These are phyloP conservation scores for Globisporangium acanthophoron DNA, from an alignment of 352 stramenopile species.

Conservation along the genomic window DNA sequence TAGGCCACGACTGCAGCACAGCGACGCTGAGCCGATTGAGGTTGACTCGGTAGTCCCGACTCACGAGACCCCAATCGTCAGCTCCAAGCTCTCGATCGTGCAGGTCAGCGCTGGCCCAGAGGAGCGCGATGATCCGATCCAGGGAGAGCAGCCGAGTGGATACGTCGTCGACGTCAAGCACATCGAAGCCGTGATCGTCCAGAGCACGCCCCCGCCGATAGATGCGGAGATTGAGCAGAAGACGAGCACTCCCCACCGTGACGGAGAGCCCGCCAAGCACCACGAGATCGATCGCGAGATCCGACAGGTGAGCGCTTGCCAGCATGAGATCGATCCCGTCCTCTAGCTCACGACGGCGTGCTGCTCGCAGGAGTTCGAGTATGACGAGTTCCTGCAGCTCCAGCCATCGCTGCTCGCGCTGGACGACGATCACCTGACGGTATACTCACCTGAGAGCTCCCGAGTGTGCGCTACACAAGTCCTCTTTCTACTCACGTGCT, in stretches of 20 bases:
- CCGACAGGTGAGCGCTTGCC: not conserved
- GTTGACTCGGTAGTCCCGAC: no score
- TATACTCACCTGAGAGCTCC: not conserved
- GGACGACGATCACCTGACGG: not conserved
- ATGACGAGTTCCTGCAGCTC: constrained; percentile 26
- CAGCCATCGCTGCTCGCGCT: not conserved
- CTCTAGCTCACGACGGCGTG: not conserved
- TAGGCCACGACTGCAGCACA: not conserved
- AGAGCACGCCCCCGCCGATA: not conserved
- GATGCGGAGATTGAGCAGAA: not conserved
- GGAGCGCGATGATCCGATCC: not conserved
- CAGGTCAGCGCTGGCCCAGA: not conserved
- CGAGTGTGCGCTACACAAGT: not conserved
- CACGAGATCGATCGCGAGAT: not conserved
- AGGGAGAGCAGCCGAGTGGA: not conserved
- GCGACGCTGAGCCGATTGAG: not conserved
- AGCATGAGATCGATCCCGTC: not conserved
- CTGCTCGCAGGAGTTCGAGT: constrained; percentile 6
- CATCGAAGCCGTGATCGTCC: not conserved
- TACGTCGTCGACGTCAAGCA: not conserved
- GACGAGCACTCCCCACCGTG: not conserved
- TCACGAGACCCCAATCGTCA: not conserved
- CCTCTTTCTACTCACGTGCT: not conserved
- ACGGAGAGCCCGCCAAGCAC: not conserved
- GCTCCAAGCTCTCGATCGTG: constrained; percentile 1